Conservation (phyloP, 495 filamentous ascomycete genomes). For the Penicillium canariense region DNA sequence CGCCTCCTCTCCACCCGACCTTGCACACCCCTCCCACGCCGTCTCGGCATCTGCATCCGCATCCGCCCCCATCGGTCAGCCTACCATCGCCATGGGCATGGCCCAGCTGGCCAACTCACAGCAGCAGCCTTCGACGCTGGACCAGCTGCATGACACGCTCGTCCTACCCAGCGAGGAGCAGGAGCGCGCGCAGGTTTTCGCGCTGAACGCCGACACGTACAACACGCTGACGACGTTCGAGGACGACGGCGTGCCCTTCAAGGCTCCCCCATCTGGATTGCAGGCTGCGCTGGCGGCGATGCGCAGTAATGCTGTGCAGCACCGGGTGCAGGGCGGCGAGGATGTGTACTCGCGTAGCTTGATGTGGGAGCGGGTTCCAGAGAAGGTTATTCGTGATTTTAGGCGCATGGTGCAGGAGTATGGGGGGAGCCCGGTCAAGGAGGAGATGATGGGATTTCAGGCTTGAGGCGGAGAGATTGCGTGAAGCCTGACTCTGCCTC, state of each 20-base stretch:
- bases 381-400: slow-evolving; percentile 90
- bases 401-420: slow-evolving; percentile 75
- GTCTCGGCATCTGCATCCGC: slow-evolving; percentile 40
- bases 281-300: slow-evolving; percentile 81
- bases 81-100: slow-evolving; percentile 45
- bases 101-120: slow-evolving; percentile 53
- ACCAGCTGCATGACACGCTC: slow-evolving; percentile 70
- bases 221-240: slow-evolving; percentile 71
- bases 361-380: slow-evolving; percentile 90
- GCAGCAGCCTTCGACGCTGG: slow-evolving; percentile 63
- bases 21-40: slow-evolving; percentile 26
- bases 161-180: slow-evolving; percentile 78
- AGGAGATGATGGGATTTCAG: slow-evolving; percentile 28
- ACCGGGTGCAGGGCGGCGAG: slow-evolving; percentile 33
- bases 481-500: not conserved
- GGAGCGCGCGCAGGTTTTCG: slow-evolving; percentile 85
- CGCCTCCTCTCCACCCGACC: slow-evolving; percentile 54
- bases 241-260: slow-evolving; percentile 39
- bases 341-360: slow-evolving; percentile 92
- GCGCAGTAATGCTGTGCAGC: slow-evolving; percentile 60
- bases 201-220: slow-evolving; percentile 82
- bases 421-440: slow-evolving; percentile 37
- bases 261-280: slow-evolving; percentile 58
- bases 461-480: not conserved
- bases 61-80: too few relatives aligned